These are phyloP conservation scores for Bjerkandera adusta DNA, from an alignment of 1,284 basidiomycete genomes.

Conservation along the genomic window DNA sequence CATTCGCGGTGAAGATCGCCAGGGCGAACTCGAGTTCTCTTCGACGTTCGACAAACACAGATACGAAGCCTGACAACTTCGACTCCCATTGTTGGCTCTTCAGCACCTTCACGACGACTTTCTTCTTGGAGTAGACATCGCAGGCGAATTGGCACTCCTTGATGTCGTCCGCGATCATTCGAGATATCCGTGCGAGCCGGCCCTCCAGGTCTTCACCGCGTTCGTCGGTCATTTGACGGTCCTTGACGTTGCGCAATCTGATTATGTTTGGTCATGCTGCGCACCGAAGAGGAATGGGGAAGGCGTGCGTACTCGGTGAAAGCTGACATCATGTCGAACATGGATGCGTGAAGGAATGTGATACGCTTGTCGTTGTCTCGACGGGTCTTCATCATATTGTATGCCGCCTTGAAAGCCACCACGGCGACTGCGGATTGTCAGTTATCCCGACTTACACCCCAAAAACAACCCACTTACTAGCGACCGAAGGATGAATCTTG, in stretches of 20 bases:
- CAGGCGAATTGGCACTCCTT: slow-evolving; percentile 30
- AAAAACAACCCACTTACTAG: slow-evolving; percentile 9
- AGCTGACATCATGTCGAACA: slow-evolving; percentile 37
- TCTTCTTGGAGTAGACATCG: slow-evolving; percentile 33
- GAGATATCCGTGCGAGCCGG: slow-evolving; percentile 20
- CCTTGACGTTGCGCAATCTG: slow-evolving; percentile 23
- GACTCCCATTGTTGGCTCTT: slow-evolving; percentile 31
- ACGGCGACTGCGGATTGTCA: slow-evolving; percentile 34
- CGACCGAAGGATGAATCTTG: slow-evolving; percentile 12
- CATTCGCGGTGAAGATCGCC: slow-evolving; percentile 32
- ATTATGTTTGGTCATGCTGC: not conserved
- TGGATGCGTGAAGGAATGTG: slow-evolving; percentile 25
- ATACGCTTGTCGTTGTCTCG: slow-evolving; percentile 45
- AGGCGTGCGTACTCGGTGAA: slow-evolving; percentile 37
- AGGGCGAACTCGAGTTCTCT: slow-evolving; percentile 34
- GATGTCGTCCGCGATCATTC: slow-evolving; percentile 27
- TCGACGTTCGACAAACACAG: slow-evolving; percentile 32
- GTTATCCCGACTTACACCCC: not conserved
- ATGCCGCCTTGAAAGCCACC: slow-evolving; percentile 40
- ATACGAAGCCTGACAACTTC: slow-evolving; percentile 30
- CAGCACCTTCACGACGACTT: slow-evolving; percentile 33
- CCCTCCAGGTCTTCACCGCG: slow-evolving; percentile 22
- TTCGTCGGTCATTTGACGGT: slow-evolving; percentile 18
- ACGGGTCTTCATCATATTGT: slow-evolving; percentile 40
- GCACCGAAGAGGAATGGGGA: not conserved